Evolutionary conservation across 768 basidiomycete species (phyloP).

Genomic region (Termitomyces sp.): DNA sequence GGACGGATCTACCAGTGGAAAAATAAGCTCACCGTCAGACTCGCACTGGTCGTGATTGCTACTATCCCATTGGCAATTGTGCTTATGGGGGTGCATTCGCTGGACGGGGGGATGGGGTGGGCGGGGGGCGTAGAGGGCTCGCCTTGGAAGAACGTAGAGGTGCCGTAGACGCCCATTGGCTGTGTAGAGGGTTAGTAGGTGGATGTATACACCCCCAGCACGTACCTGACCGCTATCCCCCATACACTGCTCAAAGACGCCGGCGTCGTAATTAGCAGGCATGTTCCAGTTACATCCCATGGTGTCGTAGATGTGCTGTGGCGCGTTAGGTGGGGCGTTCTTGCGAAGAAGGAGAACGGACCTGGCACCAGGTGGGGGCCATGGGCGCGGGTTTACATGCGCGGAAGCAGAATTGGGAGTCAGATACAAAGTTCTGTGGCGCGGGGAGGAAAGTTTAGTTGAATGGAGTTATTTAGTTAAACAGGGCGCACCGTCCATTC

Average conservation of each 20-base stretch:
- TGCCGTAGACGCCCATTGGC: constrained; percentile 70
- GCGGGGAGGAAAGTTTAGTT: neutral
- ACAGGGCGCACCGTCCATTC: constrained; percentile 64
- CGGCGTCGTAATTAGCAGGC: constrained; percentile 46
- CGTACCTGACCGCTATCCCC: constrained; percentile 49
- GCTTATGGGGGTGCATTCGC: constrained; percentile 49
- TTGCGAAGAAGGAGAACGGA: neutral
- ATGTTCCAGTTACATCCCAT: constrained; percentile 64
- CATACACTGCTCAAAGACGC: constrained; percentile 47
- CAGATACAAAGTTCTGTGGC: constrained; percentile 57
- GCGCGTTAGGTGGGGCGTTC: no score
- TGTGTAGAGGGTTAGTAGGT: constrained; percentile 15
- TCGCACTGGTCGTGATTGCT: constrained; percentile 25
- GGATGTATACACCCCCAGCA: no score
- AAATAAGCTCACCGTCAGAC: neutral
- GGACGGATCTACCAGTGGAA: no score
- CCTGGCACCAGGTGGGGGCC: constrained; percentile 49
- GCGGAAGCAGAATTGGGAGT: constrained; percentile 66
- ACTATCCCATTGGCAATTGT: constrained; percentile 49
- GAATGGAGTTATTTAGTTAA: neutral
- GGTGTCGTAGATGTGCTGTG: constrained; percentile 47
- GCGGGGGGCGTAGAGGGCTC: constrained; percentile 50
- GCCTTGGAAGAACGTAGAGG: constrained; percentile 67
- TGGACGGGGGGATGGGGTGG: constrained; percentile 57
- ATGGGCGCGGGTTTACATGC: constrained; percentile 54